A percentile compares a stretch with the other conserved stretches of the same genome.
These are phyloP conservation scores for Microbotryum intermedium DNA, from an alignment of 1,284 basidiomycete species.

Conservation along the genomic window DNA sequence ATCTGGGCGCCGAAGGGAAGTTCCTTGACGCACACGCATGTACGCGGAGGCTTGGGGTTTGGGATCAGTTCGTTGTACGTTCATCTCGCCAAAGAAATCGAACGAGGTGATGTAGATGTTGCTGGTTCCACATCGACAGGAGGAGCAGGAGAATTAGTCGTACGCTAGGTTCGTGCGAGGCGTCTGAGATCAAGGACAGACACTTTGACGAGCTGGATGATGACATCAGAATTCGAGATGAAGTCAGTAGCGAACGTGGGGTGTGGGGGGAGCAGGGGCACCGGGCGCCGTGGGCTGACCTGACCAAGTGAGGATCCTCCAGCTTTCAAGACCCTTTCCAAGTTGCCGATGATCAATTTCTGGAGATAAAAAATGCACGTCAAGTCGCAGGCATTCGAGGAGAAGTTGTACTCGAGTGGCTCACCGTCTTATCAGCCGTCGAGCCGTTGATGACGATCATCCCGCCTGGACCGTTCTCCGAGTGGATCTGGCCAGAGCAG, in stretches of 20 bases:
- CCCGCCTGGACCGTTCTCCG: background rate
- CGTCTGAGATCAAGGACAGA: background rate
- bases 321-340: constrained; percentile 1
- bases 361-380: background rate
- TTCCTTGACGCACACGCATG: background rate
- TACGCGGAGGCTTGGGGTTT: background rate
- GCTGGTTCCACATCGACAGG: background rate
- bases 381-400: background rate
- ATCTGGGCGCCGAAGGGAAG: background rate
- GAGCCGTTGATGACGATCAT: background rate
- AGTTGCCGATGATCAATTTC: background rate
- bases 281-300: background rate
- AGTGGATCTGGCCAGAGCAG: background rate
- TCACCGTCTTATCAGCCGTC: background rate
- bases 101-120: constrained; percentile 2
- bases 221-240: too few relatives aligned
- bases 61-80: constrained; percentile 2
- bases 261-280: too few relatives aligned
- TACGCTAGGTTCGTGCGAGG: background rate
- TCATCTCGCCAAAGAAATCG: background rate
- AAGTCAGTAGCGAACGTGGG: too few relatives aligned
- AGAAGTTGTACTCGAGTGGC: background rate
- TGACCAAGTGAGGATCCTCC: background rate
- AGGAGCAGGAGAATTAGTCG: background rate
- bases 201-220: too few relatives aligned